Evolutionary conservation across 768 basidiomycete species (phyloP), one percentile per base, ranked within the genome.

Genomic region (Ramaria rubella): DNA sequence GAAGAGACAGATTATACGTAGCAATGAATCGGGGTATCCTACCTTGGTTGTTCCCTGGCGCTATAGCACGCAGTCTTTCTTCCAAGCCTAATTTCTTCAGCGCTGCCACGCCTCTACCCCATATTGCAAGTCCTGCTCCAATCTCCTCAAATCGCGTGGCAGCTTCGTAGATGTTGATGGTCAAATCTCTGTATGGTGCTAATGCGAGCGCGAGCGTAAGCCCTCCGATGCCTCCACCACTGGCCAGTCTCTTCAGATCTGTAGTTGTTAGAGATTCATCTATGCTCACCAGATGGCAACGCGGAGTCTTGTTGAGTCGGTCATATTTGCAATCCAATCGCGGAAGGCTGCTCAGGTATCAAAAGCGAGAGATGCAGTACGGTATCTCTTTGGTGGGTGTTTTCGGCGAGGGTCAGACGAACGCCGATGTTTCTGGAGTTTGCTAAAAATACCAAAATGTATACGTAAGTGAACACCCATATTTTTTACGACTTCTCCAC

Each of bases 261-360:
- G 6, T 23, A 6, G 1, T 30, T 23, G n/a, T 8, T 53, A 36
- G 40, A 23, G 48, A 3, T 33, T 12, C 1, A 21, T 50, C 54
- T 52, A 19, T 49, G 69, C 73, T 58, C 60, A 82, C 82, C 81
- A 81, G 40, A 83, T 79, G 19, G 75, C 80, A 52, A 82, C 78
- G 61, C 70, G 75, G 59, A 82, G 68, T 58, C 70, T 79, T 53
- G 52, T 34, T n/a, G n/a, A n/a, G n/a, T n/a, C n/a, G n/a, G n/a
- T n/a, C n/a, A n/a, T n/a, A n/a, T n/a, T n/a, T n/a, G n/a, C n/a
- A n/a, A n/a, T n/a, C n/a, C n/a, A n/a, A n/a, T n/a, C n/a, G n/a
- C n/a, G n/a, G n/a, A n/a, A n/a, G n/a, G n/a, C n/a, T n/a, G n/a
- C n/a, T n/a, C n/a, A n/a, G n/a, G n/a, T n/a, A n/a, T n/a, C n/a